Evolutionary conservation across 495 filamentous ascomycete genomes (phyloP), one percentile per base, ranked within the genome.

Genomic region (Aspergillus coremiiformis): DNA sequence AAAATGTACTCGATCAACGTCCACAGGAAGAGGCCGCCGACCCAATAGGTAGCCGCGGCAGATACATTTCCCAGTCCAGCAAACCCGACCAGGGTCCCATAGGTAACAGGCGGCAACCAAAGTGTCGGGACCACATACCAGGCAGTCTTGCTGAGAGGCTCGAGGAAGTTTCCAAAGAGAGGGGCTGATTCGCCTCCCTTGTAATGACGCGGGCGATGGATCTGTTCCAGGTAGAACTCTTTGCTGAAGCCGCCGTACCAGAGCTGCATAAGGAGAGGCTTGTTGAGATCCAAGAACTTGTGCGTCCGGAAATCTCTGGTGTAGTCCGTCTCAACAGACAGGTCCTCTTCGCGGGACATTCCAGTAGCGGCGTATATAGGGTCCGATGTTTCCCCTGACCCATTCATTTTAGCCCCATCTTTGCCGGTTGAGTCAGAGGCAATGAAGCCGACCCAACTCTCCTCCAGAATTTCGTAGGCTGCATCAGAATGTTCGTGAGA

Each of bases 141-240:
- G 5, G 91, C 80, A 7, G 94, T 97, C 73, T 90, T 87, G 67
- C 85, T 89, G 22, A 99, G 72, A 6, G 94, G 94, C 69, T 99
- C 94, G 10, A 99, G 77, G 70, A 97, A 93, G 69, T 99, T 99
- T 37, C 94, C 94, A 69, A 99, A 99, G 24, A 99, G 68, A 6
- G 93, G 94, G 26, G 94, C 93, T 5, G 90, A 95, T 51, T 83
- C 82, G 35, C 93, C 93, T 47, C 90, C 89, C 59, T 81, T 90
- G 78, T 96, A 97, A 72, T 97, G 90, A 50, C 92, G 82, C 21
- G 92, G 92, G 42, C 92, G 83, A 66, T 99, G 94, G 30, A 99
- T 87, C 69, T 99, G 91, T 46, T 96, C 84, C 10, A 99, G 79
- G 59, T 99, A 99, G 64, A 97, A 97, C 24, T 88, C 82, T 63